phyloP scores from a whole-genome alignment of 257 asterid species.

The Solanum ahanhuiri region DNA sequence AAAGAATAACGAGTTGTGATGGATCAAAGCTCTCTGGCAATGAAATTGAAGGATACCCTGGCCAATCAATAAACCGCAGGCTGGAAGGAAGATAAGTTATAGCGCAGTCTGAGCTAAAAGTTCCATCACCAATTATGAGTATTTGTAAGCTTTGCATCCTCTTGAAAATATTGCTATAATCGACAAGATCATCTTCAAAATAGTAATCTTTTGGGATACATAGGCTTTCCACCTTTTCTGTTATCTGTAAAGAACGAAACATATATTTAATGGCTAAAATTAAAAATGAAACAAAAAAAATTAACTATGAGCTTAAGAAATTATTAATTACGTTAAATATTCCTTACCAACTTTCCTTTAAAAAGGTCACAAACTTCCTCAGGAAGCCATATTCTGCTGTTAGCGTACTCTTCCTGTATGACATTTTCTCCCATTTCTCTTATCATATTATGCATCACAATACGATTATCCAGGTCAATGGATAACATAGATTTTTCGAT shows the following conservation, averaged over 20 bases:
- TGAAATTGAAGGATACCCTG: background rate
- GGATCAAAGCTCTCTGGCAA: background rate
- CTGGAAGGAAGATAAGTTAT: background rate
- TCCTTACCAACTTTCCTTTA: too few relatives aligned
- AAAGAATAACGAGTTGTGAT: background rate
- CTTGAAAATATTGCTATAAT: background rate
- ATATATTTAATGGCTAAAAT: too few relatives aligned
- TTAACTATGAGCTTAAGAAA: too few relatives aligned
- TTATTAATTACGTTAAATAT: too few relatives aligned
- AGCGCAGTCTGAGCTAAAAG: background rate
- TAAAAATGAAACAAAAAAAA: background rate
- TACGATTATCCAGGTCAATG: too few relatives aligned
- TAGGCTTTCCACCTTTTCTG: background rate
- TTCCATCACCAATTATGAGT: background rate
- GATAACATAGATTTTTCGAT: too few relatives aligned
- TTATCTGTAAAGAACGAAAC: background rate
- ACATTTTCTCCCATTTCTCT: too few relatives aligned
- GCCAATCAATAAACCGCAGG: background rate
- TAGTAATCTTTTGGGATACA: background rate
- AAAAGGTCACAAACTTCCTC: too few relatives aligned
- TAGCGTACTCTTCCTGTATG: too few relatives aligned
- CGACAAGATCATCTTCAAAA: background rate
- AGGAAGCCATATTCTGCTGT: too few relatives aligned
- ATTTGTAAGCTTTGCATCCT: background rate
- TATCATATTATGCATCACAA: too few relatives aligned